Percentiles rank a stretch among this genome's conserved stretches.
These are phyloP conservation scores for Sclerotinia nivalis DNA, from an alignment of 2,329 filamentous ascomycete genomes.

Conservation along the genomic window DNA sequence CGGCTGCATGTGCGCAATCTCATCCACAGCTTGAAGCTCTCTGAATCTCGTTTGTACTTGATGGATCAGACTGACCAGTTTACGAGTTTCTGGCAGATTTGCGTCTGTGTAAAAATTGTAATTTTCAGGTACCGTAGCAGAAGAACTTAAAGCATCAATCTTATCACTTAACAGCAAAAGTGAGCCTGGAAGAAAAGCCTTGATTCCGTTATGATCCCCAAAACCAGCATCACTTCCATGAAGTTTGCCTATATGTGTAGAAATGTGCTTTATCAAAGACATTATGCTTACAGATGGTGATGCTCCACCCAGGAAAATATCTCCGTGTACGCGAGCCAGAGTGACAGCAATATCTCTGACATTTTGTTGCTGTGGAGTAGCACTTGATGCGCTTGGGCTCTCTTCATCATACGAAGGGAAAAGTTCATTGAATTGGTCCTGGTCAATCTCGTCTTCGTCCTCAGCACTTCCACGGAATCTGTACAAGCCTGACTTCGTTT, in stretches of 20 bases:
- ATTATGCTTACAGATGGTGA: slow-evolving; percentile 35
- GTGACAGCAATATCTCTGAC: slow-evolving; percentile 49
- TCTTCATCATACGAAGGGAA: slow-evolving; percentile 74
- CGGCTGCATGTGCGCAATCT: slow-evolving; percentile 71
- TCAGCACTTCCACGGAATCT: slow-evolving; percentile 77
- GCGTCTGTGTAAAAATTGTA: slow-evolving; percentile 91
- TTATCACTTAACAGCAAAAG: slow-evolving; percentile 66
- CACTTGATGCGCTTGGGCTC: slow-evolving; percentile 31
- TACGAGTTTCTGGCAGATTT: slow-evolving; percentile 74
- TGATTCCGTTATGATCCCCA: slow-evolving; percentile 46
- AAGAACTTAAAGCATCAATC: slow-evolving; percentile 49
- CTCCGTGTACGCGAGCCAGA: slow-evolving; percentile 60
- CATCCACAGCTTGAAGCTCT: slow-evolving; percentile 65
- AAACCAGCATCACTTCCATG: slow-evolving; percentile 26
- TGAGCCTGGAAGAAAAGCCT: slow-evolving; percentile 63
- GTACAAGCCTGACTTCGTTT: slow-evolving; percentile 75
- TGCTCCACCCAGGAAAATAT: slow-evolving; percentile 41
- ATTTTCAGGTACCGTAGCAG: slow-evolving; percentile 44
- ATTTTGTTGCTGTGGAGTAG: slow-evolving; percentile 19
- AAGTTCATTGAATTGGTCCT: slow-evolving; percentile 73
- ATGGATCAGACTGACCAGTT: slow-evolving; percentile 68
- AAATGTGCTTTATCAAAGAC: slow-evolving; percentile 37
- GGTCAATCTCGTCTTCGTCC: slow-evolving; percentile 72
- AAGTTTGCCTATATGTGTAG: slow-evolving; percentile 33
- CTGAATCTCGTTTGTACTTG: slow-evolving; percentile 71